phyloP scores from a whole-genome alignment of 2,329 filamentous ascomycete genomes.

The Monosporascus sp. region DNA sequence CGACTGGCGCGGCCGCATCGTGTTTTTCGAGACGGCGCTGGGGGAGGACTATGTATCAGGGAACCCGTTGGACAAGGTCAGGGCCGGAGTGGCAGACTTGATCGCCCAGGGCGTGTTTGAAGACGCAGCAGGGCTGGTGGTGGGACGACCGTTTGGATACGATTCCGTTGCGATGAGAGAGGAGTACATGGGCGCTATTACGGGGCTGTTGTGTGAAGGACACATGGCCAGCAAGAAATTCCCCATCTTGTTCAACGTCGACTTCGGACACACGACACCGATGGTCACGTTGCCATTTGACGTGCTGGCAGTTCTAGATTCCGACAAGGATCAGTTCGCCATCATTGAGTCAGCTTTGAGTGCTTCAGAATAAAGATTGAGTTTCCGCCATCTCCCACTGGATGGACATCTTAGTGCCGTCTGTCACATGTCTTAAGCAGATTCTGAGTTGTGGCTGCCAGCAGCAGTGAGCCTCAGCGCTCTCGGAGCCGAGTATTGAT shows the following conservation, averaged over 20 bases:
- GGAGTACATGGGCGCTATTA: constrained; percentile 26
- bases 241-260: constrained; percentile 36
- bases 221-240: constrained; percentile 25
- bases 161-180: constrained; percentile 23
- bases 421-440: too few relatives aligned
- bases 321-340: constrained; percentile 30
- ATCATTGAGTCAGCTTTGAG: too few relatives aligned
- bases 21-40: constrained; percentile 36
- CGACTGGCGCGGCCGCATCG: constrained; percentile 31
- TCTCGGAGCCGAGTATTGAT: too few relatives aligned
- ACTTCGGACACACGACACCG: constrained; percentile 37
- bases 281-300: constrained; percentile 36
- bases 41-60: constrained; percentile 22
- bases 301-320: constrained; percentile 31
- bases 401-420: too few relatives aligned
- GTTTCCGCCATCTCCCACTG: too few relatives aligned
- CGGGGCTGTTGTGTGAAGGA: constrained; percentile 29
- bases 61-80: constrained; percentile 24
- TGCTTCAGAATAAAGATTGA: too few relatives aligned
- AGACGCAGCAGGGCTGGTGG: constrained; percentile 32
- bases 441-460: too few relatives aligned
- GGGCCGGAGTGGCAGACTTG: constrained; percentile 33
- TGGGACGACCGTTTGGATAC: constrained; percentile 37
- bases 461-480: too few relatives aligned
- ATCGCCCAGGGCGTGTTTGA: constrained; percentile 36